Evolutionary conservation across 2,329 filamentous ascomycete genomes (phyloP).

Genomic region (Diaporthe sp.): DNA sequence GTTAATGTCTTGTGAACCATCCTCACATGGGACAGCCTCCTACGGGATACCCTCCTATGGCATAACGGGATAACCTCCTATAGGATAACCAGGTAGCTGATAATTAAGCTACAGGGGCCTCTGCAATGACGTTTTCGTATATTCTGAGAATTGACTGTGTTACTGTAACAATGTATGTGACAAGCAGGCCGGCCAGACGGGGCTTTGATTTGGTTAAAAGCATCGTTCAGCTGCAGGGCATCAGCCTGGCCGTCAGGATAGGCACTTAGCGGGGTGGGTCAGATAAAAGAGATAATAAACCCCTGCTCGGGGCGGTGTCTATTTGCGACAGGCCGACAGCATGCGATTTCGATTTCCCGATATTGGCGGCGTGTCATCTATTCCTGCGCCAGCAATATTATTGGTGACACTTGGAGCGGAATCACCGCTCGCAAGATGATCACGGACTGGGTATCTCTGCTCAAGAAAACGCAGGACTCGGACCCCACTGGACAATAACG

Average conservation of each 20-base stretch:
- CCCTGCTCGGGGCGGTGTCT: not conserved
- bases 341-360: slow-evolving; percentile 18
- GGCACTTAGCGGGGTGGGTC: not conserved
- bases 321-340: slow-evolving; percentile 12
- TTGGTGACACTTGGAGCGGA: slow-evolving; percentile 11
- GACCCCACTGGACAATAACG: slow-evolving; percentile 22
- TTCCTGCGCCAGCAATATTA: not conserved
- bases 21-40: too few species aligned
- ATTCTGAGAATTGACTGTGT: too few species aligned
- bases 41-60: too few species aligned
- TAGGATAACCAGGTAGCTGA: too few species aligned
- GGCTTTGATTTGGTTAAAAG: not conserved
- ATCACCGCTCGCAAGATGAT: slow-evolving; percentile 28
- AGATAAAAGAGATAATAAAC: slow-evolving; percentile 25
- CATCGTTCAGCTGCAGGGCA: not conserved
- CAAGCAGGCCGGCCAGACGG: too few species aligned
- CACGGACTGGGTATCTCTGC: slow-evolving; percentile 6
- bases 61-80: too few species aligned
- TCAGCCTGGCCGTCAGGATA: not conserved
- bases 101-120: too few species aligned
- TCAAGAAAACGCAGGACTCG: not conserved
- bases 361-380: not conserved
- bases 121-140: too few species aligned
- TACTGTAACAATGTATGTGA: not conserved
- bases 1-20: too few species aligned